Base-by-base conservation (phyloP, 2,329 filamentous ascomycete species). In the Cladosporium sphaerospermum region DNA sequence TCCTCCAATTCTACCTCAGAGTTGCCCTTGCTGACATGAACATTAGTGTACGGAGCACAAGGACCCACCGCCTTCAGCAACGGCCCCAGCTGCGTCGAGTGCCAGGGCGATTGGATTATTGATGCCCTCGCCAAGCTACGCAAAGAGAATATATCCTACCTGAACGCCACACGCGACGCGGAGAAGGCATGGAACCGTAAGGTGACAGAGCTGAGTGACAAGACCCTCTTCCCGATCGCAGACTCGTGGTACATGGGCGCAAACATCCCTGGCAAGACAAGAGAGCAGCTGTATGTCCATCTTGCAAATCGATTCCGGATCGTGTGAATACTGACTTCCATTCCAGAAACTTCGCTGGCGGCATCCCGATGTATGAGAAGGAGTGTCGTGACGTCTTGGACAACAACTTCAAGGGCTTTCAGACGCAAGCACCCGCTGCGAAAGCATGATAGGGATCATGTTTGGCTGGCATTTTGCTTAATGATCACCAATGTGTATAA, bases 1-100 rank as follows among this genome's bases (percentile, higher is more conserved):
- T 32, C 7, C 18, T 19, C 4, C 9, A 9, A n/a, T 16, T 6
- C 11, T 7, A 9, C 11, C 6, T 23, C 8, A 28, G 33, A 34
- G 2, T 19, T n/a, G 28, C 31, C 5, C 9, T 14, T 9, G 13
- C 48, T 71, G 65, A 51, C 40, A n/a, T 36, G 13, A 28, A 6
- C 32, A 10, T 28, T 16, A 46, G 61, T 74, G 10, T 75, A 76
- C 57, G 73, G 73, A 2, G 68, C 73, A 4, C 74, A 75, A 53
- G 73, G 71, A 0, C 73, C 73, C 0, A 75, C 73, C 0, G 73
- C 73, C 2, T 74, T 75, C 60, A 69, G 66, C 50, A 76, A 76
- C 47, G 73, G 73, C 0, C 73, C 73, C 2, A 71, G 66, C 31
- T 75, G 72, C 56, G 64, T 74, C 18, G 72, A 75, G 55, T 64